Percentiles rank a stretch among this genome's conserved stretches.
phyloP scores from a whole-genome alignment of 306 rosid genomes.

The Trifolium fragiferum region DNA sequence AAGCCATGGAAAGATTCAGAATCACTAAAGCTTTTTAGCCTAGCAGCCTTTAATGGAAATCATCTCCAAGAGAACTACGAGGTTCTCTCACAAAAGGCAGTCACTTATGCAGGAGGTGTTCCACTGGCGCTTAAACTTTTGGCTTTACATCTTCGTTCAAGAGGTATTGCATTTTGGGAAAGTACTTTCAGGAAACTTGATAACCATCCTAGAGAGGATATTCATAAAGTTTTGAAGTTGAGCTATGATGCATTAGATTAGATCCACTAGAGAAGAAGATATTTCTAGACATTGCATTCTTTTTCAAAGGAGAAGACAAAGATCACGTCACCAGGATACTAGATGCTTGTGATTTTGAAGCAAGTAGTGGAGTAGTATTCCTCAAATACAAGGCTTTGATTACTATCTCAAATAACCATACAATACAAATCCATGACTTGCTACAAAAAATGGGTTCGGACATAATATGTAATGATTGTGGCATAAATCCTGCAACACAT shows the following conservation, averaged over 20 bases:
- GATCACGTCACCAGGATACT: neutral
- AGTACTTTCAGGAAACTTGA: neutral
- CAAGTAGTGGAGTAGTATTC: constrained; percentile 24
- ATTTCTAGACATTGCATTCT: constrained; percentile 44
- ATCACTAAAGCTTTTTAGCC: constrained; percentile 21
- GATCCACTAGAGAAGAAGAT: neutral
- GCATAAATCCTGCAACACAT: neutral
- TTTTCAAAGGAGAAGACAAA: constrained; percentile 8
- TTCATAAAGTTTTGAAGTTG: neutral
- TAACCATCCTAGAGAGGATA: neutral
- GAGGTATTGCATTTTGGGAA: neutral
- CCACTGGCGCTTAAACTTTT: constrained; percentile 43
- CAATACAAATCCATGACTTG: constrained; percentile 48
- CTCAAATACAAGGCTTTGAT: constrained; percentile 43
- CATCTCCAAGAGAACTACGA: neutral
- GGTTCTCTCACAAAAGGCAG: neutral
- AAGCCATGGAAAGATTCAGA: neutral
- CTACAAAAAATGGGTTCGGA: constrained; percentile 38
- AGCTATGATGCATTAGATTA: neutral
- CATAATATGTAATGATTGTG: constrained; percentile 5
- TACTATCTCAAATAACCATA: neutral
- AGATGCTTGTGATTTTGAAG: constrained; percentile 33
- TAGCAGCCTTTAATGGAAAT: neutral
- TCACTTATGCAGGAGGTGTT: constrained; percentile 26
- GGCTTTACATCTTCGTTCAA: constrained; percentile 5